A percentile compares a stretch with the other conserved stretches of the same genome.
Evolutionary conservation across 495 filamentous ascomycete species (phyloP).

Genomic region (Aspergillus hancockii): DNA sequence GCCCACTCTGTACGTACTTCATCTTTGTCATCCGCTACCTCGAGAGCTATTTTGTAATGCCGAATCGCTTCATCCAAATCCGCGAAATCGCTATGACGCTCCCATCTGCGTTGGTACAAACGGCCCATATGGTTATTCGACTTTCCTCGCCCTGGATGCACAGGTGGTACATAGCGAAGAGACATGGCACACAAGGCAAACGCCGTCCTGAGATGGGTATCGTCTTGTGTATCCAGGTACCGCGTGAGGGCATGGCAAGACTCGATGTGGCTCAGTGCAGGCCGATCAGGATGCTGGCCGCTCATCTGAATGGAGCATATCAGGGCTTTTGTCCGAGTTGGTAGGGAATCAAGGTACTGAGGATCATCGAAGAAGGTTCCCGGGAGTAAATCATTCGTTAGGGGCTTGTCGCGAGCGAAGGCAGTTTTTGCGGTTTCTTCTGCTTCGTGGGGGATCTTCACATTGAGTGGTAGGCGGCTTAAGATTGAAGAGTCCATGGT

Average conservation of each 20-base stretch:
- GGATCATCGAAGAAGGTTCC: constrained; percentile 10
- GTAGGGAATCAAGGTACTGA: constrained; percentile 3
- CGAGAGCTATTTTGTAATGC: constrained; percentile 5
- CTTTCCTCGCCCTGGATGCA: constrained; percentile 8
- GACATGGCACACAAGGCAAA: constrained; percentile 10
- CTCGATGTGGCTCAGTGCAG: constrained; percentile 6
- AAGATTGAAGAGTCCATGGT: neutral
- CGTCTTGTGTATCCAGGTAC: neutral
- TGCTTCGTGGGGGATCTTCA: neutral
- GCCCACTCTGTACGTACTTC: constrained; percentile 5
- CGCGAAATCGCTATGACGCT: neutral
- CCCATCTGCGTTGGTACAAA: constrained; percentile 10
- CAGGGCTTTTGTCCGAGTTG: neutral
- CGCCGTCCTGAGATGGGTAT: neutral
- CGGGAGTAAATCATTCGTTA: constrained; percentile 1
- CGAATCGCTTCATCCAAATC: constrained; percentile 7
- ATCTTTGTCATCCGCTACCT: neutral
- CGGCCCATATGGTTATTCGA: constrained; percentile 6
- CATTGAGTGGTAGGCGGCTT: too few relatives aligned
- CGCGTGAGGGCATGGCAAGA: neutral
- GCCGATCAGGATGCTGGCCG: constrained; percentile 6
- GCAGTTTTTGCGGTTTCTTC: constrained; percentile 7
- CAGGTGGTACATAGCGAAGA: constrained; percentile 6
- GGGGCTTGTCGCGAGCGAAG: constrained; percentile 7
- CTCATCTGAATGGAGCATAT: constrained; percentile 5